Percentiles rank a stretch among this genome's conserved stretches.
These are phyloP conservation scores for Penicillium crystallinum DNA, from an alignment of 495 filamentous ascomycete species.

Conservation along the genomic window DNA sequence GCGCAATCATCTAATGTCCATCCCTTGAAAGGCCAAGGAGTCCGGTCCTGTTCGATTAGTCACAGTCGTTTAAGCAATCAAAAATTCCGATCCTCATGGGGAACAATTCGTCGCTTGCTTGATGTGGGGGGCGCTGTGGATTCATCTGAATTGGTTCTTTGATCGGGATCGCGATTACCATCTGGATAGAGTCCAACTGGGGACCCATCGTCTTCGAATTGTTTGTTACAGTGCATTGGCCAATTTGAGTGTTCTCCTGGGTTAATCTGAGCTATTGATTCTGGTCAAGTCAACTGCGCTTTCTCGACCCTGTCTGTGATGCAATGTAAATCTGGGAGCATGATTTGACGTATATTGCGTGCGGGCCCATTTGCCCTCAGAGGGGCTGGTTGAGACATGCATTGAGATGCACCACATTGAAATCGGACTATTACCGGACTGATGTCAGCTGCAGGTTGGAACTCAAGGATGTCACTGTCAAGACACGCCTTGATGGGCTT, in stretches of 20 bases:
- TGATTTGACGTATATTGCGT: no score
- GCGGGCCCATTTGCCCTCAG: no score
- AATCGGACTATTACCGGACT: slow-evolving; percentile 3
- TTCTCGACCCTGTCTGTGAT: background rate
- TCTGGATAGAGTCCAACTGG: background rate
- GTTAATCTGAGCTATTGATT: background rate
- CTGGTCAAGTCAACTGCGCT: background rate
- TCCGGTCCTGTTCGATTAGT: no score
- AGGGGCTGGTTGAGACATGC: slow-evolving; percentile 21
- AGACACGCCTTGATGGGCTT: no score
- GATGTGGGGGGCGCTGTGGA: background rate
- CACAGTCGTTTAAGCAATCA: background rate
- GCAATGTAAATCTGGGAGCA: background rate
- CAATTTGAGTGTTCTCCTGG: background rate
- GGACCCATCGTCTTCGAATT: background rate
- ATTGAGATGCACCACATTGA: slow-evolving; percentile 8
- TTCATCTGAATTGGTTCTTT: background rate
- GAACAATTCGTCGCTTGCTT: background rate
- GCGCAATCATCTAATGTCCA: background rate
- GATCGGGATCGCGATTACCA: no score
- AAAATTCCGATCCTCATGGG: background rate
- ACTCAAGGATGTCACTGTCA: background rate
- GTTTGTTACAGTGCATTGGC: background rate
- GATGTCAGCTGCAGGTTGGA: slow-evolving; percentile 5
- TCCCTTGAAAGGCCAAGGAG: background rate